Evolutionary conservation across 495 filamentous ascomycete species (phyloP), one percentile per base, ranked within the genome.

Genomic region (Mycothermus thermophilus): DNA sequence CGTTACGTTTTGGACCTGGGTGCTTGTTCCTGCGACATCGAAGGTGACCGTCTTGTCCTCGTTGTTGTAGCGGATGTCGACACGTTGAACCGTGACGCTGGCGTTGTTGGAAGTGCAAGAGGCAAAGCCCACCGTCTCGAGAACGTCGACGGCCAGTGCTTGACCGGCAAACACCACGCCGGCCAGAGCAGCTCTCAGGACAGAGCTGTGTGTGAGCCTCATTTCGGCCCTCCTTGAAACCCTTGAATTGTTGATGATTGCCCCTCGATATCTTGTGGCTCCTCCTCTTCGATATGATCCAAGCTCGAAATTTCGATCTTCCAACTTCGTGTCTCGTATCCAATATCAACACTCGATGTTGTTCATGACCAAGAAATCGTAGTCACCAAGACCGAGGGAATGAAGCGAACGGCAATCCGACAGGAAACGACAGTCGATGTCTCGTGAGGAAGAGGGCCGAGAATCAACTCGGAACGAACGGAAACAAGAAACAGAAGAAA

Each of bases 21-120:
- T 54, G 48, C 80, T 94, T 31, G 73, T 77, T 30, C 88, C 90
- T 34, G 76, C 73, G 24, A 95, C 71, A 51, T 97, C 76, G 63
- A 95, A 96, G 13, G 63, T 65, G 15, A 97, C 67, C 35, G 67
- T 66, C 42, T 79, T 76, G 33, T 75, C 74, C 24, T 67, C 65
- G 36, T 74, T 73, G 58, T 88, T 73, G 59, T 87, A 97, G 42
- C 74, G 63, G 38, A 96, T 75, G 43, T 92, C 63, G 40, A 90
- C 64, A 37, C 69, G 72, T 28, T 82, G 62, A 37, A 96, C 79
- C 37, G 69, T 63, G 39, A 97, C 80, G 15, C 59, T 59, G 17
- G 79, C 64, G 30, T 73, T 68, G 8, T 62, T 55, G 47, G 76
- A 60, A n/a, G n/a, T n/a, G 61, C 90, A 97, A 38, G 70, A 74